A percentile compares a stretch with the other conserved stretches of the same genome.
These are phyloP conservation scores for Myriosclerotinia curreyana DNA, from an alignment of 2,329 filamentous ascomycete genomes.

Conservation along the genomic window DNA sequence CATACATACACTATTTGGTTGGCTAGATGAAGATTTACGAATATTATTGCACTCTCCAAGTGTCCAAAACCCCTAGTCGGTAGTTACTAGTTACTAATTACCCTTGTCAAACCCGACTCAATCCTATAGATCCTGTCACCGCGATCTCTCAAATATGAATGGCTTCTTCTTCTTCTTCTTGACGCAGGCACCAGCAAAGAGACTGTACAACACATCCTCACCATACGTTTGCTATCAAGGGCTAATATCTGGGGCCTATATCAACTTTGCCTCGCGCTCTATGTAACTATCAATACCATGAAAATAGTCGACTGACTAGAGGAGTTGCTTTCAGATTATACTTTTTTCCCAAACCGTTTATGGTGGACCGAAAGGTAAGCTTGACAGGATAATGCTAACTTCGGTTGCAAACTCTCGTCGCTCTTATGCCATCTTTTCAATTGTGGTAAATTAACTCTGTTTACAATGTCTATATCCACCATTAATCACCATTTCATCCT, in stretches of 20 bases:
- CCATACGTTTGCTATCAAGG: background rate
- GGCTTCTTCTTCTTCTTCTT: background rate
- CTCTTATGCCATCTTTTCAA: constrained; percentile 7
- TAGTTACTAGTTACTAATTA: no score
- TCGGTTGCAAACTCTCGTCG: constrained; percentile 6
- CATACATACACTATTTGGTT: background rate
- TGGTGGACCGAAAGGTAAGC: constrained; percentile 1
- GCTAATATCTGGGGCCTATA: background rate
- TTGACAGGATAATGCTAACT: constrained; percentile 13
- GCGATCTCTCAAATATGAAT: constrained; percentile 12
- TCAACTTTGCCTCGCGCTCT: background rate
- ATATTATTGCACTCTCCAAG: background rate
- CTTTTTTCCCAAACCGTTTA: background rate
- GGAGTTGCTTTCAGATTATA: background rate
- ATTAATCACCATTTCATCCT: constrained; percentile 7
- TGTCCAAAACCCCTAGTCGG: no score
- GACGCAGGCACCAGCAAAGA: constrained; percentile 5
- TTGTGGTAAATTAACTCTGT: constrained; percentile 18
- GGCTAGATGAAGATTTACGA: constrained; percentile 2
- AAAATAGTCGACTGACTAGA: background rate
- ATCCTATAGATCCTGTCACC: constrained; percentile 15
- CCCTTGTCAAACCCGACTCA: constrained; percentile 10
- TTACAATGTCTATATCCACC: constrained; percentile 14
- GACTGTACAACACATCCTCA: constrained; percentile 5
- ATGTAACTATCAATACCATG: background rate